Evolutionary conservation across 2,329 filamentous ascomycete species (phyloP), one percentile per base, ranked within the genome.

Genomic region (Zopfia rhizophila): DNA sequence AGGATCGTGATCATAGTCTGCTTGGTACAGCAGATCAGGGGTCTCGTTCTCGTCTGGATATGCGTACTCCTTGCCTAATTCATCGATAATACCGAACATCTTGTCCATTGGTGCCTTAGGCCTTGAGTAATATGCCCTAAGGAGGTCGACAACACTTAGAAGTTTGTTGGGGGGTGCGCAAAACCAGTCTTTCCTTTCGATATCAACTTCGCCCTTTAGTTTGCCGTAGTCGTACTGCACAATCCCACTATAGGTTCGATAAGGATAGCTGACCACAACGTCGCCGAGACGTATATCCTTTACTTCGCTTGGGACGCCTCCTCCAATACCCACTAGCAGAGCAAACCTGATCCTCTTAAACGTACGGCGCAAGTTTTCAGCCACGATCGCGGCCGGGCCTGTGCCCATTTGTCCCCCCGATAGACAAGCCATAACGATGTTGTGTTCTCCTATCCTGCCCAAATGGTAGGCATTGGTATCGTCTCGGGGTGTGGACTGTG

Each of bases 311-410:
- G 51, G 48, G 10, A 54, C 53, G n/a, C 53, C 51, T 27, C 68
- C 68, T 2, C 70, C 74, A 29, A 78, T 70, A 7, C 74, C 74
- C 2, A 78, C 72, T 61, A 78, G 64, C 3, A 78, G 55, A 4
- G 63, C 66, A 24, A 76, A 60, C 19, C 55, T 60, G 17, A 74
- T 68, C 4, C 36, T 23, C 25, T 19, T 37, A 46, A 74, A 74
- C 3, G 58, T 61, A 10, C 36, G 31, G 13, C 46, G 33, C 51
- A 73, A 62, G 12, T 61, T 38, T 18, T 39, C 57, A 2, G 61
- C 65, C 6, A 65, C 63, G 2, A 48, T 55, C 12, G 69, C 66
- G 6, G 70, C 65, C 5, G 63, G 40, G 36, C 35, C 61, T 3
- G 45, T 72, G 8, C 72, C 72, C 23, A 62, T 63, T 18, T 53